phyloP scores from a whole-genome alignment of 257 asterid genomes.

The Solanum corneliomulleri region DNA sequence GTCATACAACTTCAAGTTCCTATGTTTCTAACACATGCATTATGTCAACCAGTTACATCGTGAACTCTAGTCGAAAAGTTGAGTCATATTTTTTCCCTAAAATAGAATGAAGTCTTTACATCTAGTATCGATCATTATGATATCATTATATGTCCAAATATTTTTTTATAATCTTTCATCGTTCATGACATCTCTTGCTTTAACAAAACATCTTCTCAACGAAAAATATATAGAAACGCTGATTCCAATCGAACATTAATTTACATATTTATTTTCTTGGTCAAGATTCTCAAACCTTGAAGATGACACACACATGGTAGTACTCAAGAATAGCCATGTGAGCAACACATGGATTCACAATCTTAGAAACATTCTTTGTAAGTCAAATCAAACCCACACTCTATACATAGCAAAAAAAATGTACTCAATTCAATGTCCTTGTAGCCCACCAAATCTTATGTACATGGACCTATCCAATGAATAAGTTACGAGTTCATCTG shows the following conservation, averaged over 20 bases:
- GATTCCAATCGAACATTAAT: no score
- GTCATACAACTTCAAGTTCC: not conserved
- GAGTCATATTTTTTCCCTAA: not conserved
- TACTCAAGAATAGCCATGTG: not conserved
- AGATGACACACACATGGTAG: not conserved
- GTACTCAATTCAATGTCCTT: not conserved
- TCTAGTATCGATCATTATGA: not conserved
- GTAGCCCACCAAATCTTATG: not conserved
- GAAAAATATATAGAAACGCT: not conserved
- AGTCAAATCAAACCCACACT: not conserved
- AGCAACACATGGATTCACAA: not conserved
- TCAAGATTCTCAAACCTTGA: not conserved
- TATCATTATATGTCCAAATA: not conserved
- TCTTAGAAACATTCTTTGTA: not conserved
- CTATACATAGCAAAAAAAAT: not conserved
- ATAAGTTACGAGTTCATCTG: not conserved
- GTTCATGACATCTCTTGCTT: not conserved
- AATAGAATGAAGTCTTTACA: not conserved
- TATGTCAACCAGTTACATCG: not conserved
- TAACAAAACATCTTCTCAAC: not conserved
- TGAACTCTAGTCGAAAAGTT: not conserved
- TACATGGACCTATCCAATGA: not conserved
- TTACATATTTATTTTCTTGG: not conserved
- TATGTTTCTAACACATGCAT: not conserved
- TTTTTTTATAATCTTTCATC: not conserved